Percentiles rank a stretch among this genome's conserved stretches.
phyloP scores from a whole-genome alignment of 2,329 filamentous ascomycete species.

The Lizonia empirigonia region DNA sequence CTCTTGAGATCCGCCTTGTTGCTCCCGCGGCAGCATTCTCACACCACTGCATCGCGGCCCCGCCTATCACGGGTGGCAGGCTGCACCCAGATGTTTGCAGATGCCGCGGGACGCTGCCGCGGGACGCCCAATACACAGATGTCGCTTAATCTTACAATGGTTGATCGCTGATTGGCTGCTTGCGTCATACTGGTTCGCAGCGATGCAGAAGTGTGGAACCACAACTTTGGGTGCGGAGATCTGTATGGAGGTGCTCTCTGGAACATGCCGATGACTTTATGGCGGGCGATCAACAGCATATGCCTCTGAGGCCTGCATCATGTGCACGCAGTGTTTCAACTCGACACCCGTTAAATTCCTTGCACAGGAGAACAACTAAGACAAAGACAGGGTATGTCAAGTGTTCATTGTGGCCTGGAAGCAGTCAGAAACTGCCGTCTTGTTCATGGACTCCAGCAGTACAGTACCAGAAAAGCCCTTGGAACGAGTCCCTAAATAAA shows the following conservation, averaged over 20 bases:
- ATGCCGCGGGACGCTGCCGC: slow-evolving; percentile 14
- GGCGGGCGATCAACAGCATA: no score
- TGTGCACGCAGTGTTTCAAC: no score
- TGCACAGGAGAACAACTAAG: no score
- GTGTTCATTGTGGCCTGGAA: no score
- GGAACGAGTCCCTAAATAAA: no score
- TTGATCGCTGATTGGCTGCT: slow-evolving; percentile 2
- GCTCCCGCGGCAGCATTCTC: slow-evolving; percentile 5
- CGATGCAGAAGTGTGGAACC: not conserved
- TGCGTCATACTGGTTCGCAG: not conserved
- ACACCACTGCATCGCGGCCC: not conserved
- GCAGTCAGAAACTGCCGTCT: no score
- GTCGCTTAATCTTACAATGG: not conserved
- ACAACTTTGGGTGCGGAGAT: not conserved
- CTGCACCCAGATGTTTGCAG: not conserved
- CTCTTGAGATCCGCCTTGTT: not conserved
- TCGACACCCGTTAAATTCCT: no score
- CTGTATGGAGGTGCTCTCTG: not conserved
- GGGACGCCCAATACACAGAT: not conserved
- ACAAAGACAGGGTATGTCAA: no score
- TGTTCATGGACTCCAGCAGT: no score
- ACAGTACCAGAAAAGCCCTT: no score
- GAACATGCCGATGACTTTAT: no score
- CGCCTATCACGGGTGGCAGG: not conserved
- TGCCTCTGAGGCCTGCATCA: no score